Evolutionary conservation across 805 yeast genomes (phyloP), one percentile per base, ranked within the genome.

Genomic region (Wickerhamomyces strasburgensis): DNA sequence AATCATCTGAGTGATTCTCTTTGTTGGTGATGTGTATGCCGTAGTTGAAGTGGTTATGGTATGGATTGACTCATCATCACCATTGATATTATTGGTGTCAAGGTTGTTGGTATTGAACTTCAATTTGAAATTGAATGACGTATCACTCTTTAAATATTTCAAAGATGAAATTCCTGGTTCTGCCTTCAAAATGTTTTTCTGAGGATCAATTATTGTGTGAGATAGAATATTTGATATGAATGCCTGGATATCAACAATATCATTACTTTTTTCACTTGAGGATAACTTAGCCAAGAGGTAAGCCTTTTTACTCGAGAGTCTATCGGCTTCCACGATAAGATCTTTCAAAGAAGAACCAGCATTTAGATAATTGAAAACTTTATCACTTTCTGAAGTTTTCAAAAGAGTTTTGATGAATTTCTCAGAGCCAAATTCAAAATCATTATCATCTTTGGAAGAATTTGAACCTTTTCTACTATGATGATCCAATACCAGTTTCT

Each of bases 341-440:
- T 55, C 58, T 18, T 40, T 40, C 29, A 54, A 30, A 0, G 54
- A 49, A 4, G 47, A 42, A 14, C 45, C 43, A 10, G 51, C 29
- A 19, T 52, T 42, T 31, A 52, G 32, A 34, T 51, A 53, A 10
- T 40, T 37, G 34, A 36, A 49, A 2, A 54, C 50, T 19, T 40
- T 27, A 6, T 52, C 55, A 31, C 45, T 46, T 16, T 47, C 50
- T 13, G 44, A 43, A 1, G 60, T 53, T 7, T 47, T 48, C 21
- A 67, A 39, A 9, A 66, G 42, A 51, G 72, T 65, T 49, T 70
- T 70, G 34, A 78, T 64, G 52, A 79, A 75, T 17, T 78, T 76
- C 41, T 74, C 81, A 5, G 82, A 70, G 25, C 79, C 83, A 46
- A 78, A 69, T 35, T 75, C 80, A 2, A 72, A 61, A 39, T 74